Evolutionary conservation across 1,284 basidiomycete species (phyloP).

Genomic region (Rhizoctonia solani): DNA sequence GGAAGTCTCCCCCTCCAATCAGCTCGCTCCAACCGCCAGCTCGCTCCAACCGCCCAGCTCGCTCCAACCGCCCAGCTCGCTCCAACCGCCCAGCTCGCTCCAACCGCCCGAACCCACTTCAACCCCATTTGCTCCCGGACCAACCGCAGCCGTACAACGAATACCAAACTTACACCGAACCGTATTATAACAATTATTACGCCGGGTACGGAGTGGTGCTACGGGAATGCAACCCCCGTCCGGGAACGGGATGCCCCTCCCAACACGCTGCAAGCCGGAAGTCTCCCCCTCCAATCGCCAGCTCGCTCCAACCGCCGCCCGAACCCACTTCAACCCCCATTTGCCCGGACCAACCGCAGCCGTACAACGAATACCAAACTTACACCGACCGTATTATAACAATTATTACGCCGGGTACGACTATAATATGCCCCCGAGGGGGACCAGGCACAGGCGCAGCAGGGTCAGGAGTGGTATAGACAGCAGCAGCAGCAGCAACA

Average conservation of each 20-base stretch:
- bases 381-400: neutral
- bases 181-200: constrained; percentile 16
- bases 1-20: neutral
- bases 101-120: neutral
- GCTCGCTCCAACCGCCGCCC: too few relatives aligned
- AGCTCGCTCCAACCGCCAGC: neutral
- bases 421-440: neutral
- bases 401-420: constrained; percentile 29
- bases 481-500: neutral
- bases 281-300: too few relatives aligned
- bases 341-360: neutral
- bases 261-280: neutral
- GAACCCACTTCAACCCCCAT: constrained; percentile 1
- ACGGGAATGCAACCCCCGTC: constrained; percentile 1
- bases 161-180: constrained; percentile 3
- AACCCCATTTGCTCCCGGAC: neutral
- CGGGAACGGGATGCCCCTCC: neutral
- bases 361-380: constrained; percentile 9
- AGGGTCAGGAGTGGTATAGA: constrained; percentile 16
- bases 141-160: constrained; percentile 10
- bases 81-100: neutral
- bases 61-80: neutral
- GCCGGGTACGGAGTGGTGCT: neutral
- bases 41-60: neutral
- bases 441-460: neutral